Percentiles rank a stretch among this genome's conserved stretches.
phyloP scores from a whole-genome alignment of 2,329 filamentous ascomycete genomes.

The Trichoderma sp. region DNA sequence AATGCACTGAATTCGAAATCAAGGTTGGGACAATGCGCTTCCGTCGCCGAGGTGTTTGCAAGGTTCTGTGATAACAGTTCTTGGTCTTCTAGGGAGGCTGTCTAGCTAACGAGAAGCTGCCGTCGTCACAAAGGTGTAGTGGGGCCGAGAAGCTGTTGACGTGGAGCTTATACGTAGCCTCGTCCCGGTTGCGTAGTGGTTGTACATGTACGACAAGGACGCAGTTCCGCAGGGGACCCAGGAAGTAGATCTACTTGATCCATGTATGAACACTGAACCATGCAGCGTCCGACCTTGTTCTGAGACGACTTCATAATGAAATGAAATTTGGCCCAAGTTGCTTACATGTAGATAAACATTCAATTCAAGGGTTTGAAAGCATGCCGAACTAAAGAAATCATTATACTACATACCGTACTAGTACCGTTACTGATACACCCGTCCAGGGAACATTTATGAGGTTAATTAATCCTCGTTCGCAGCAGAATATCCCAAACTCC shows the following conservation, averaged over 20 bases:
- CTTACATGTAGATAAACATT: background rate
- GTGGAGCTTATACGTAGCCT: conserved; percentile 1
- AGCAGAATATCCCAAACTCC: conserved; percentile 17
- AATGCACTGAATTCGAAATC: background rate
- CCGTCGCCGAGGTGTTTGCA: background rate
- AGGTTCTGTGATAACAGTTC: background rate
- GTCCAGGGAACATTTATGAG: background rate
- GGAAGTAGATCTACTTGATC: background rate
- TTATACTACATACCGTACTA: conserved; percentile 6
- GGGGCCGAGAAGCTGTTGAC: conserved; percentile 15
- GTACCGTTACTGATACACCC: conserved; percentile 3
- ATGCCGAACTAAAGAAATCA: conserved; percentile 6
- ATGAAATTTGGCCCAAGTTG: background rate
- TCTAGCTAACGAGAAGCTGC: background rate
- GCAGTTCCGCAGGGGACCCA: background rate
- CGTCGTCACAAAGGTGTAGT: background rate
- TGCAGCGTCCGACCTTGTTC: background rate
- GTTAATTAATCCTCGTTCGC: conserved; percentile 6
- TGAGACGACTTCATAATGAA: background rate
- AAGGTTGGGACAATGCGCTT: background rate
- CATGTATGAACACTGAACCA: background rate
- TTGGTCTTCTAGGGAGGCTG: background rate
- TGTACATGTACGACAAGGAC: background rate
- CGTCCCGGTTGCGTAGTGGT: background rate
- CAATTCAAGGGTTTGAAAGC: background rate